phyloP scores from a whole-genome alignment of 768 basidiomycete genomes.

The Mycena vulgaris region DNA sequence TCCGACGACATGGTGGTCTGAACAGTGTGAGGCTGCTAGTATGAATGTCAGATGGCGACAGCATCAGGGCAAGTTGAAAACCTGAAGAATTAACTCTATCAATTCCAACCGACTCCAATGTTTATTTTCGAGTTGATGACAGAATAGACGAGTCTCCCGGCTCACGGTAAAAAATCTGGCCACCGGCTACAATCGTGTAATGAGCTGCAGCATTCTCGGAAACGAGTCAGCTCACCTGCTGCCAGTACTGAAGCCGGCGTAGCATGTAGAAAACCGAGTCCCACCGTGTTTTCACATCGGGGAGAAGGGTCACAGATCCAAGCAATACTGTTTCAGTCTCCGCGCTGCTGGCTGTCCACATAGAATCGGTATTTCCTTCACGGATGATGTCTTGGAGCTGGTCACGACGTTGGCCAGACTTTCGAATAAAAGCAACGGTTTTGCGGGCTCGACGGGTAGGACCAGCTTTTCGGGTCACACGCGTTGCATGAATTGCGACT shows the following conservation, averaged over 20 bases:
- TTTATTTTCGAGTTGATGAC: neutral
- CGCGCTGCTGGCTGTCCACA: too few relatives aligned
- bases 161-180: neutral
- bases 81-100: constrained; percentile 11
- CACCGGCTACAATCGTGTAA: neutral
- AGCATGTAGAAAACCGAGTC: neutral
- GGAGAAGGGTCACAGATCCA: too few relatives aligned
- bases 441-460: neutral
- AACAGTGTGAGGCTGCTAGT: neutral
- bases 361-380: neutral
- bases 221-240: neutral
- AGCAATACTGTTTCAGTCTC: too few relatives aligned
- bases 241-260: neutral
- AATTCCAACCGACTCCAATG: constrained; percentile 5
- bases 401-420: neutral
- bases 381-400: neutral
- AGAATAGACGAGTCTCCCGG: neutral
- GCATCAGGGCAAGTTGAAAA: neutral
- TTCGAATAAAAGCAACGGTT: neutral
- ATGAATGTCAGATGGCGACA: neutral
- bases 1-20: neutral
- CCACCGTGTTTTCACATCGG: too few relatives aligned
- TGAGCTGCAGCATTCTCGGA: neutral
- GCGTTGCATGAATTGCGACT: neutral
- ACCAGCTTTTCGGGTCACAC: neutral